These are phyloP conservation scores for Emmonsiellopsis sp. DNA, from an alignment of 2,329 filamentous ascomycete genomes.

Conservation along the genomic window DNA sequence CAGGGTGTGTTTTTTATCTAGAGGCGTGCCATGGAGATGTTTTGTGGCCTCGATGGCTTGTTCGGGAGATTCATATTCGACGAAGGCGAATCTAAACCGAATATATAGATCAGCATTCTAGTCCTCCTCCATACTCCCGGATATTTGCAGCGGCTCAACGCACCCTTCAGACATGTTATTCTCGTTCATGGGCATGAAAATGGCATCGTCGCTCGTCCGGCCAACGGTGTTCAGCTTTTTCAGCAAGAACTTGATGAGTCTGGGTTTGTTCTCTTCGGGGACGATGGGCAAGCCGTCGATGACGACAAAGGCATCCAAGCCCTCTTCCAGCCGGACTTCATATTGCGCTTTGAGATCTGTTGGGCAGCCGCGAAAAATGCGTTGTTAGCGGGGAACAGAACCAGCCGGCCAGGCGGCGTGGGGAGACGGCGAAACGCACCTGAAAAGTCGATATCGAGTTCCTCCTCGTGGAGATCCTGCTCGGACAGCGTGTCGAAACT, in stretches of 20 bases:
- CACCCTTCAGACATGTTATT: slow-evolving; percentile 80
- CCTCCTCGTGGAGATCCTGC: slow-evolving; percentile 81
- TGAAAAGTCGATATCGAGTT: slow-evolving; percentile 90
- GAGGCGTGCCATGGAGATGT: slow-evolving; percentile 71
- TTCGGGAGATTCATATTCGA: slow-evolving; percentile 85
- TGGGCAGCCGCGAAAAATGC: slow-evolving; percentile 3
- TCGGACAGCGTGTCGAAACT: slow-evolving; percentile 89
- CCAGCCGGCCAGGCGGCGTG: slow-evolving; percentile 4
- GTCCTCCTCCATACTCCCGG: not conserved
- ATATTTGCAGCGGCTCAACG: slow-evolving; percentile 21
- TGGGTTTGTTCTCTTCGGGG: slow-evolving; percentile 80
- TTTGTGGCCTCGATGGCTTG: slow-evolving; percentile 87
- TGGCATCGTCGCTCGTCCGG: slow-evolving; percentile 72
- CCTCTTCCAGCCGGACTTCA: slow-evolving; percentile 91
- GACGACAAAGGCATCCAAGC: slow-evolving; percentile 92
- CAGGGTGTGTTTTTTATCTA: slow-evolving; percentile 95
- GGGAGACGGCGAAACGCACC: slow-evolving; percentile 29
- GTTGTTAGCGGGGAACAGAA: slow-evolving; percentile 21
- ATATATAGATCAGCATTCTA: slow-evolving; percentile 11
- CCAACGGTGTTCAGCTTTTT: slow-evolving; percentile 86
- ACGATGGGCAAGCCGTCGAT: slow-evolving; percentile 89
- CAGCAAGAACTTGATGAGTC: slow-evolving; percentile 91
- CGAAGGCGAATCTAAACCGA: slow-evolving; percentile 75
- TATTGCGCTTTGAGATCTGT: slow-evolving; percentile 83
- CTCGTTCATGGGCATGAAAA: slow-evolving; percentile 90